phyloP scores from a whole-genome alignment of 345 rosid species.

The Aquilaria sinensis region DNA sequence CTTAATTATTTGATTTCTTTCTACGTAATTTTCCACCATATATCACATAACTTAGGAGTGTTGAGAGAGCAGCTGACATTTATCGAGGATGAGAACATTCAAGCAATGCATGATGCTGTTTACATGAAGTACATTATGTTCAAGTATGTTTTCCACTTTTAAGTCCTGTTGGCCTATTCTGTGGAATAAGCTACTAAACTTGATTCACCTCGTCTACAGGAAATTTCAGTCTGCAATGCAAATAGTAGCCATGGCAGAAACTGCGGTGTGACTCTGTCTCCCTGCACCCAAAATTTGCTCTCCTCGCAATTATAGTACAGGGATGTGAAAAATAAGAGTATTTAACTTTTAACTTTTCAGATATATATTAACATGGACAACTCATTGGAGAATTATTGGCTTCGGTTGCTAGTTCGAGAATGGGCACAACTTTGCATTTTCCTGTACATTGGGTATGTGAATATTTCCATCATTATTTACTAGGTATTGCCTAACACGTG shows the following conservation, averaged over 20 bases:
- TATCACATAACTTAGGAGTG: conserved; percentile 61
- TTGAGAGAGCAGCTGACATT: conserved; percentile 64
- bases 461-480: no score
- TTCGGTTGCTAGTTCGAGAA: conserved; percentile 71
- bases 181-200: conserved; percentile 7
- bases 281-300: background rate
- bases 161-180: conserved; percentile 6
- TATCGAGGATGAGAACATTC: conserved; percentile 79
- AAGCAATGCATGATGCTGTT: conserved; percentile 79
- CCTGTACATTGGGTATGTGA: conserved; percentile 70
- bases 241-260: conserved; percentile 80
- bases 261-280: conserved; percentile 42
- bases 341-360: conserved; percentile 32
- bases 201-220: conserved; percentile 30
- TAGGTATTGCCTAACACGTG: no score
- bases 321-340: background rate
- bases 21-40: conserved; percentile 75
- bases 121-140: conserved; percentile 74
- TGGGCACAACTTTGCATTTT: conserved; percentile 89
- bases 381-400: conserved; percentile 73
- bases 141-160: conserved; percentile 44
- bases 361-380: conserved; percentile 64
- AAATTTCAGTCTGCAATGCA: conserved; percentile 93
- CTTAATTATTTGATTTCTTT: conserved; percentile 76
- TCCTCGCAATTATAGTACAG: background rate